Evolutionary conservation across 2,329 filamentous ascomycete genomes (phyloP), one percentile per base, ranked within the genome.

Genomic region (Neofusicoccum parvum): DNA sequence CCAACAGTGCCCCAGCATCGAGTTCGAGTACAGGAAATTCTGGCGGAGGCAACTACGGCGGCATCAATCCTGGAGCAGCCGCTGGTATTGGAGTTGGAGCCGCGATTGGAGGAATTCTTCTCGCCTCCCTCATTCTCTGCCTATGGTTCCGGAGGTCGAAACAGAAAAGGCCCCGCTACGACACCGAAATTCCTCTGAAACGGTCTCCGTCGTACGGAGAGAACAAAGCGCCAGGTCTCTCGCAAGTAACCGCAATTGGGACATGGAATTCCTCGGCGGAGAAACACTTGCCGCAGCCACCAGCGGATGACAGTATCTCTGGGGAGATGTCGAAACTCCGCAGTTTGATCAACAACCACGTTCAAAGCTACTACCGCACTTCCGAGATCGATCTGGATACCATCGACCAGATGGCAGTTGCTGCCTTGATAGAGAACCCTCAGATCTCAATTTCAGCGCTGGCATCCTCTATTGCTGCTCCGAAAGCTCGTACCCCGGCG

Each of bases 81-180:
- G 77, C 76, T 39, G 78, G 78, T 1, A 70, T 79, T 20, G 78
- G 70, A 3, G 72, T 80, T n/a, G 78, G 73, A 1, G 75, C 73
- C 64, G 68, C 76, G n/a, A 17, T 75, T 12, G 70, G 70, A 2
- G 77, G 77, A 0, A 73, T 72, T 0, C 32, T 75, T 0, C 67
- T 75, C 17, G 70, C 73, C 3, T 69, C 67, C 1, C 9, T 72
- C 0, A 14, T 75, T 0, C 51, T 70, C 0, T 75, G 70, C 70
- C 65, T 71, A 2, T 75, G 65, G 37, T 67, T 68, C 48, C 68
- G 73, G 34, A 69, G 48, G 46, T 70, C 65, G 20, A 68, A 62
- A 32, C 64, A 60, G 10, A 6, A 41, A 20, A 41, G 14, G 14
- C 37, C 54, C n/a, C 54, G 14, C 14, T 45, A 45, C 20, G 23